Evolutionary conservation across 2,329 filamentous ascomycete genomes (phyloP), one percentile per base, ranked within the genome.

Genomic region (Teratosphaeria nubilosa): DNA sequence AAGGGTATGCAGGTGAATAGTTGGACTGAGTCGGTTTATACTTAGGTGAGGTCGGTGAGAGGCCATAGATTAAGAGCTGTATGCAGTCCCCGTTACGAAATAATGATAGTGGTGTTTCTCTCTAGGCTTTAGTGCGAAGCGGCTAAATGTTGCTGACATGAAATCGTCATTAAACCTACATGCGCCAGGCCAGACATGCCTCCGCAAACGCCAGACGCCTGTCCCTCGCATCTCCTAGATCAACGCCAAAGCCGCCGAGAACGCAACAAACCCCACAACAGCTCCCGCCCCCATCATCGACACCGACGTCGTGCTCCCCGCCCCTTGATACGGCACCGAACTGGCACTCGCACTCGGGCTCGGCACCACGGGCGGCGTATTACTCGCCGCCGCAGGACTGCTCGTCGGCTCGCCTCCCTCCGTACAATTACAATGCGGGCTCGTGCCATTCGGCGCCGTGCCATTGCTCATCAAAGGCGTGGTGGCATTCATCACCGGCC

Each of bases 11-110:
- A 91, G 74, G 84, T 97, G 48, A 97, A 97, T 72, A 76, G 82
- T 52, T 87, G 84, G 68, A 97, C 92, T 0, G 90, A 96, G 78
- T 90, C 88, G 80, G 83, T 95, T 61, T 94, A 90, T 71, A 88
- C 88, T 5, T 90, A 34, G 55, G 32, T 14, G 22, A n/a, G 50
- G 6, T 53, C 27, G 25, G 13, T 5, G 20, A 51, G 10, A 16
- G 10, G 14, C 5, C 50, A 16, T 52, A 5, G 16, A 16, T 14
- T 5, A 41, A 16, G 34, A 41, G 34, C 5, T 14, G 16, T 41
- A 4, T 41, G 13, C 34, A n/a, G 13, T 41, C 13, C 10, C 16
- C 41, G 41, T 48, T 9, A 48, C 20, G 41, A 48, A 20, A 9
- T 48, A 22, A 48, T 48, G 41, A 6, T 48, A 48, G n/a, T 48